phyloP scores from a whole-genome alignment of 1,284 basidiomycete genomes.

The Leccinum griseonigrum region DNA sequence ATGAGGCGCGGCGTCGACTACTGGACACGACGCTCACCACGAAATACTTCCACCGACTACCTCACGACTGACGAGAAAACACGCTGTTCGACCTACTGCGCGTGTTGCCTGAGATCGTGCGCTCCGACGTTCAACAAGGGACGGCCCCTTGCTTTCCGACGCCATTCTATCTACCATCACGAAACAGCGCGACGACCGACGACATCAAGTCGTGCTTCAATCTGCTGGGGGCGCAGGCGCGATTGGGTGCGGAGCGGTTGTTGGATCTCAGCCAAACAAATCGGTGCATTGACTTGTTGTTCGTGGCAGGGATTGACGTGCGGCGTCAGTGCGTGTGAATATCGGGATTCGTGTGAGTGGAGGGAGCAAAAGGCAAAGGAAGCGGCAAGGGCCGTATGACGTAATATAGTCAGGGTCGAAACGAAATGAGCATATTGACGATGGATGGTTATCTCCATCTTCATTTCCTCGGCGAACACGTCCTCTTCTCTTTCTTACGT shows the following conservation, averaged over 20 bases:
- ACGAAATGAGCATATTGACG: slow-evolving; percentile 12
- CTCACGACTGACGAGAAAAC: slow-evolving; percentile 77
- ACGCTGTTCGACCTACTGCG: slow-evolving; percentile 88
- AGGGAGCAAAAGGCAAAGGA: slow-evolving; percentile 64
- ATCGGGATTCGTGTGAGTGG: slow-evolving; percentile 81
- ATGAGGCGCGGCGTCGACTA: slow-evolving; percentile 75
- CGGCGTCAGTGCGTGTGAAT: slow-evolving; percentile 72
- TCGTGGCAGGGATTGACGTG: slow-evolving; percentile 4
- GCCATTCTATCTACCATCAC: neutral
- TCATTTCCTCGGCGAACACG: slow-evolving; percentile 52
- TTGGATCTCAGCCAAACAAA: slow-evolving; percentile 55
- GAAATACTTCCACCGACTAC: slow-evolving; percentile 44
- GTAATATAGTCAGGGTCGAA: neutral
- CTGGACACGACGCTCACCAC: slow-evolving; percentile 45
- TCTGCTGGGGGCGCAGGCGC: slow-evolving; percentile 57
- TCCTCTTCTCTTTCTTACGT: slow-evolving; percentile 52
- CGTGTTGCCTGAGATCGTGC: slow-evolving; percentile 56
- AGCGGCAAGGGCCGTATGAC: slow-evolving; percentile 8
- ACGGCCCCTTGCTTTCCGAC: neutral
- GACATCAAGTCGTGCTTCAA: slow-evolving; percentile 63
- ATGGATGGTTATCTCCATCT: slow-evolving; percentile 54
- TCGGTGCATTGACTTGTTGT: slow-evolving; percentile 46
- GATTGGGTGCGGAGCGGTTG: neutral
- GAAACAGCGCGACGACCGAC: slow-evolving; percentile 44
- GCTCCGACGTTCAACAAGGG: slow-evolving; percentile 38